Base-by-base conservation (phyloP, 164 flowering plant genomes). In the Umbellularia californica region DNA sequence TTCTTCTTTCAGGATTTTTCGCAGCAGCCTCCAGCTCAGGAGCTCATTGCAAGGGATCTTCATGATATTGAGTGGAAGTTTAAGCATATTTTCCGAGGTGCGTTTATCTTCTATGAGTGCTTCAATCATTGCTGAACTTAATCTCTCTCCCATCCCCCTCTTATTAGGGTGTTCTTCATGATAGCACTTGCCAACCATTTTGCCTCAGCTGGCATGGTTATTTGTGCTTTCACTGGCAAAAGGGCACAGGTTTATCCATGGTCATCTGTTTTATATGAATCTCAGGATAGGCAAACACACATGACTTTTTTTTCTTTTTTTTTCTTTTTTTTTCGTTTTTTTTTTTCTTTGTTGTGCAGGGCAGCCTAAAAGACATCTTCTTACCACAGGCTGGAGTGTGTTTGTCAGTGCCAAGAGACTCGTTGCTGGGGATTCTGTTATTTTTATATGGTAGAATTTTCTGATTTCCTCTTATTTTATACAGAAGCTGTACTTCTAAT, bases 11-110 rank as follows among this genome's bases (percentile, higher is more conserved):
- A 93, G 97, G 97, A 93, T 84, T 93, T 90, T 84, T 82, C 96
- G 41, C 91, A 80, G 88, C 94, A 90, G 80, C 97, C 97, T 30
- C 97, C 97, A 33, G 88, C 87, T 23, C 96, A 93, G 79, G 97
- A 93, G 79, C 88, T 93, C 51, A 89, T 93, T 80, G 97, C 97
- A 2, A 90, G 90, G 82, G 97, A 93, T 85, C 90, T 93, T 51
- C 97, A 93, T 86, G 96, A 91, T 64, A 84, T 83, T 67, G 97
- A 93, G 81, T 93, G 97, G 97, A 93, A 93, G 78, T 93, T 93
- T 71, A 85, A 90, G 82, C 97, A 93, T 79, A 91, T 93, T 55
- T 93, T 93, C 63, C 87, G 97, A 77, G 97, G 97, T 89, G 33
- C n/a, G 23, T 9, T 41, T 41, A 41, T 41, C 11, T 41, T 41